Base-by-base conservation (phyloP, 805 yeast genomes). In the Tetrapisispora namnaoensis region DNA sequence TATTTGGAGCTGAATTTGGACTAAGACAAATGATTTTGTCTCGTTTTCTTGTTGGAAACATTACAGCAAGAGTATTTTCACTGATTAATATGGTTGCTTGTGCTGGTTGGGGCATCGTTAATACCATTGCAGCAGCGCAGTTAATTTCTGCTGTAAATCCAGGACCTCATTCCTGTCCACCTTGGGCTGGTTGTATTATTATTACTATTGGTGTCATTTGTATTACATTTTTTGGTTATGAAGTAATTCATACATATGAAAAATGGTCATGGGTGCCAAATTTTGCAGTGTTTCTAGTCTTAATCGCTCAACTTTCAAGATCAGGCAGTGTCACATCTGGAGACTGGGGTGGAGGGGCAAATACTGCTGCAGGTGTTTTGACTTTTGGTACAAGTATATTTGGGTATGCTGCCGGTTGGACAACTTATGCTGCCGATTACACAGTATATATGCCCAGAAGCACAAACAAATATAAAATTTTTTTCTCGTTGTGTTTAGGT, bases 361-460 rank as follows among this genome's bases (percentile, higher is more conserved):
- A 78, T 21, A 83, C 83, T 49, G 95, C 93, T 36, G 96, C 87
- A 53, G 59, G 67, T 60, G 91, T 87, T 21, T 72, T 89, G 47
- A 79, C 91, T 18, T 88, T 84, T 57, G 96, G 96, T 63, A 82
- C 88, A 63, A 69, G 93, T 41, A 66, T 85, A 54, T 89, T 78
- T 62, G 96, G 96, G 53, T 89, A 83, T 61, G 95, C 95, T 44
- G 79, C 95, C 49, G 96, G 96, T 55, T 89, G 96, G 96, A 80
- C 95, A 49, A 82, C 96, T n/a, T 87, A 82, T 60, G 93, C 96
- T 40, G 79, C 95, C 46, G 97, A 89, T 70, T 90, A 89, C 71
- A 86, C 95, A 44, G 88, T 83, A 41, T 89, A 87, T 71, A 86
- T 85, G 76, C 86, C 84, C 55, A 71, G 76, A 57, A 74, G 77